Evolutionary conservation across 306 rosid genomes (phyloP).

Genomic region (Vigna trinervia): DNA sequence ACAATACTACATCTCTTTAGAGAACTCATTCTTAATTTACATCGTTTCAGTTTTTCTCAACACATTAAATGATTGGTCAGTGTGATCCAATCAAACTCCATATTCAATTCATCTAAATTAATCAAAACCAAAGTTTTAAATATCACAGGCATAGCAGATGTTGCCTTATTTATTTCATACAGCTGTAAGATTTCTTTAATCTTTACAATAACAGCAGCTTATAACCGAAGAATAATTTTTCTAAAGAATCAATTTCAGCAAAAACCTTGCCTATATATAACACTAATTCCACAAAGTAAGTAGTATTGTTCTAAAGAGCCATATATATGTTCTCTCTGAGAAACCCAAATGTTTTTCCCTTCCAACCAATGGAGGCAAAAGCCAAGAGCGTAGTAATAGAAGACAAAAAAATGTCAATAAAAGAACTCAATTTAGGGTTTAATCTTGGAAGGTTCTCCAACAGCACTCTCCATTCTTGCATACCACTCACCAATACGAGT

Average conservation of each 20-base stretch:
- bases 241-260: conserved; percentile 46
- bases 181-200: conserved; percentile 42
- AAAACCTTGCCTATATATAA: conserved; percentile 37
- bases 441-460: conserved; percentile 77
- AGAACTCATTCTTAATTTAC: neutral
- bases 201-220: conserved; percentile 45
- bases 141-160: conserved; percentile 24
- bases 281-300: conserved; percentile 15
- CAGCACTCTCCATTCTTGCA: conserved; percentile 81
- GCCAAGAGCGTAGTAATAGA: conserved; percentile 35
- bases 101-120: conserved; percentile 29
- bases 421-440: conserved; percentile 52
- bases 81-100: conserved; percentile 9
- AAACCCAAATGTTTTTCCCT: conserved; percentile 35
- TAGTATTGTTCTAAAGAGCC: conserved; percentile 37
- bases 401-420: neutral
- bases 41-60: neutral
- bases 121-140: conserved; percentile 37
- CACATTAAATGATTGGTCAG: neutral
- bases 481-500: conserved; percentile 96
- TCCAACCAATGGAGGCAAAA: conserved; percentile 39
- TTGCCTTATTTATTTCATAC: conserved; percentile 45
- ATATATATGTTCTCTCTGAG: conserved; percentile 18
- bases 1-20: neutral
- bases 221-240: conserved; percentile 38